These are phyloP conservation scores for Termitomyces sp. DNA, from an alignment of 768 basidiomycete species.

Conservation along the genomic window DNA sequence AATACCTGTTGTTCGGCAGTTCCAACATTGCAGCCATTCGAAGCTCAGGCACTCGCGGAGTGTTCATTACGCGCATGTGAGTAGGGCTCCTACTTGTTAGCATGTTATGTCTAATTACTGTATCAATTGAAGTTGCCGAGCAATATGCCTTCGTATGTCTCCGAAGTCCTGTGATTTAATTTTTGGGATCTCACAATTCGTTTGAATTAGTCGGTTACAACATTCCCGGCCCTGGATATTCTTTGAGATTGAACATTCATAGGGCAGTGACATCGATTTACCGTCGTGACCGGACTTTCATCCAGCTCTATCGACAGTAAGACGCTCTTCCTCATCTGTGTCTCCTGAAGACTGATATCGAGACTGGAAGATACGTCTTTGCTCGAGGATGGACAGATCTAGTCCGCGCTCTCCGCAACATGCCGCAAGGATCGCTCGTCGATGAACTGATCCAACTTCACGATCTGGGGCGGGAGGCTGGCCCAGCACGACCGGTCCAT, in stretches of 20 bases:
- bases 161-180: background rate
- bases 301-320: slow-evolving; percentile 10
- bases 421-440: slow-evolving; percentile 8
- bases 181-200: background rate
- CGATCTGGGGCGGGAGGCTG: slow-evolving; percentile 8
- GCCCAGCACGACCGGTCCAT: background rate
- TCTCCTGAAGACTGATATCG: background rate
- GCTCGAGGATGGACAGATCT: slow-evolving; percentile 23
- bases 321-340: background rate
- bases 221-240: background rate
- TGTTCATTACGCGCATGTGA: slow-evolving; percentile 46
- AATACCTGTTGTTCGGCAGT: slow-evolving; percentile 23
- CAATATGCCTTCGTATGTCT: slow-evolving; percentile 37
- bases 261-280: slow-evolving; percentile 16
- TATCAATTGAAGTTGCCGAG: slow-evolving; percentile 32
- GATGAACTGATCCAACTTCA: slow-evolving; percentile 23
- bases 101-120: background rate
- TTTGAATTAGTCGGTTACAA: slow-evolving; percentile 24
- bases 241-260: slow-evolving; percentile 13
- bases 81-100: slow-evolving; percentile 14
- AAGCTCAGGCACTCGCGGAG: slow-evolving; percentile 17
- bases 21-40: slow-evolving; percentile 12
- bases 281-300: slow-evolving; percentile 5
- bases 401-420: slow-evolving; percentile 14
- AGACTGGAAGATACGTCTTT: slow-evolving; percentile 14